Evolutionary conservation across 306 rosid genomes (phyloP), one percentile per base, ranked within the genome.

Genomic region (Purshia tridentata): DNA sequence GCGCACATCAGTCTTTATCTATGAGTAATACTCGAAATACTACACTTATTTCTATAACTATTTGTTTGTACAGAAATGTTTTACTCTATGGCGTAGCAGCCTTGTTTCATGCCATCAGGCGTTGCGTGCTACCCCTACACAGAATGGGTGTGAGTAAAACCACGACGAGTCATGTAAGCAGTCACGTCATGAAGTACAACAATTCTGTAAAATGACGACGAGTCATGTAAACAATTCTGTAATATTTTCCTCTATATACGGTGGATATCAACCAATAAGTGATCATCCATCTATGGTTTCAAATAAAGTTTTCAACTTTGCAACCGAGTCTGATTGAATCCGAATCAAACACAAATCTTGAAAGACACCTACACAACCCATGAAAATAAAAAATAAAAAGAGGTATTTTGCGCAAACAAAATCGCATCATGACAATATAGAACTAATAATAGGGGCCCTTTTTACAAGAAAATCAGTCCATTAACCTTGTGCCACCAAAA

Each of bases 341-440:
- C 42, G 14, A 70, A 20, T 56, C 44, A 70, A 70, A 70, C 18
- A 54, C 44, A 41, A 40, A 60, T 18, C 29, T 19, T 69, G 40
- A 52, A 52, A 52, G 60, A 68, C 18, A 8, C 60, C 63, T 53
- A 12, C 10, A 53, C 11, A n/a, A 51, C 48, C 47, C 47, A 68
- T 5, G 6, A 44, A 64, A 64, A 1, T 5, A 54, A 13, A 44
- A 64, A 64, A 1, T 5, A 54, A 57, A 58, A 4, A 29, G n/a
- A 23, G 9, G 4, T 29, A 35, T 14, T 15, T 2, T 11, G 2
- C 35, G 2, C 35, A 58, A 58, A 58, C n/a, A 23, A 58, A 11
- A 58, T 13, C 45, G 4, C 63, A 40, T 19, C 37, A 39, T 40
- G 13, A 69, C 20, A 18, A 35, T 2, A 12, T 9, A 18, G 53